A percentile compares a stretch with the other conserved stretches of the same genome.
Conservation (phyloP, 371 early-diverging fungal genomes). For the Blakeslea trispora region DNA sequence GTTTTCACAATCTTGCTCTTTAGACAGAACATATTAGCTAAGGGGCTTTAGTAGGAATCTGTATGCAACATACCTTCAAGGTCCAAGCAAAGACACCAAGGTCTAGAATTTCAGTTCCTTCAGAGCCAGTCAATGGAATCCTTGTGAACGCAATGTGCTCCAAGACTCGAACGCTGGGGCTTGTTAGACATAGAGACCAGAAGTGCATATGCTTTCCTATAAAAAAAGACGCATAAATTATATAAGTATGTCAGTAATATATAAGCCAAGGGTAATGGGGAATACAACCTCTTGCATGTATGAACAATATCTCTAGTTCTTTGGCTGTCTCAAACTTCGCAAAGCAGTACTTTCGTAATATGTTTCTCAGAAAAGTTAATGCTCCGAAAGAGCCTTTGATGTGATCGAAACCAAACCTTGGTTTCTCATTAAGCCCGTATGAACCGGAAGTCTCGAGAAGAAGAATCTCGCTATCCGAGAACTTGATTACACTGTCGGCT, state of each 20-base stretch:
- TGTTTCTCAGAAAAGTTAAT: conserved; percentile 7
- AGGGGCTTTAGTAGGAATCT: not conserved
- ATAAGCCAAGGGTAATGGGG: conserved; percentile 1
- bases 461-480: conserved; percentile 1
- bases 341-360: conserved; percentile 6
- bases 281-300: conserved; percentile 12
- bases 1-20: conserved; percentile 4
- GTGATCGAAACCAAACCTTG: conserved; percentile 5
- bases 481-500: not conserved
- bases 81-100: conserved; percentile 13
- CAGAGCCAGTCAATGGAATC: conserved; percentile 2
- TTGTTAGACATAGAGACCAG: conserved; percentile 9
- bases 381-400: conserved; percentile 1
- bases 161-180: conserved; percentile 7
- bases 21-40: not conserved
- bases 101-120: conserved; percentile 5
- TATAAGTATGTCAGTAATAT: not conserved
- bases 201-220: conserved; percentile 1
- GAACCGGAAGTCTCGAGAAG: conserved; percentile 2
- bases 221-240: not conserved
- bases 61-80: conserved; percentile 7
- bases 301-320: not conserved
- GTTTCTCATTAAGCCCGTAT: not conserved
- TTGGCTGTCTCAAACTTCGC: not conserved
- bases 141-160: not conserved